Percentiles rank a stretch among this genome's conserved stretches.
phyloP scores from a whole-genome alignment of 805 yeast genomes.

The Babjeviella inositovora region DNA sequence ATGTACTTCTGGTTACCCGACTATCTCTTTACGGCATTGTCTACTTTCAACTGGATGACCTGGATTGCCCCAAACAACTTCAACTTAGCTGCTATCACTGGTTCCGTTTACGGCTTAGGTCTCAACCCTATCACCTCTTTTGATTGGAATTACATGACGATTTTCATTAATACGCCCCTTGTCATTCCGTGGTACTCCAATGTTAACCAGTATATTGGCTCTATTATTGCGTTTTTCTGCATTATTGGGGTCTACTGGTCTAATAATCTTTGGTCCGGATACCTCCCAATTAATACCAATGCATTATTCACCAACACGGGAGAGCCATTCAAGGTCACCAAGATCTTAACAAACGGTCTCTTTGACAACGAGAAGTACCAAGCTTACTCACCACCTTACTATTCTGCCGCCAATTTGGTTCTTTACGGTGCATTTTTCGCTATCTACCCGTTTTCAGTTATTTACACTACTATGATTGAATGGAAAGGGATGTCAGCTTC shows the following conservation, averaged over 20 bases:
- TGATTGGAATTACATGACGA: constrained; percentile 22
- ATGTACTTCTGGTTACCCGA: constrained; percentile 27
- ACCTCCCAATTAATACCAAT: constrained; percentile 33
- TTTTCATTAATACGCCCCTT: constrained; percentile 9
- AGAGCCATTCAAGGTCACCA: constrained; percentile 19
- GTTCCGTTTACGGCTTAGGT: constrained; percentile 16
- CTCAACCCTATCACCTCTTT: constrained; percentile 27
- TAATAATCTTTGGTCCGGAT: constrained; percentile 32
- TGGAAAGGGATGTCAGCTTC: constrained; percentile 22
- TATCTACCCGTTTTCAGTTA: constrained; percentile 36
- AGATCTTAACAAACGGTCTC: constrained; percentile 22
- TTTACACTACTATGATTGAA: constrained; percentile 28
- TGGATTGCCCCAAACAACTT: constrained; percentile 30
- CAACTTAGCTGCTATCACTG: constrained; percentile 12
- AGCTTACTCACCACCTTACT: constrained; percentile 50
- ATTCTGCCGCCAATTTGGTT: constrained; percentile 44
- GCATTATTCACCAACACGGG: constrained; percentile 27
- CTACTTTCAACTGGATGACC: constrained; percentile 35
- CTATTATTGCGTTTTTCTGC: constrained; percentile 5
- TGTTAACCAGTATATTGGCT: constrained; percentile 2
- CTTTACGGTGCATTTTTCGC: constrained; percentile 41
- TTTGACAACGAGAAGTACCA: constrained; percentile 31
- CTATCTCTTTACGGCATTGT: constrained; percentile 21
- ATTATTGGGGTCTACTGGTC: constrained; percentile 17
- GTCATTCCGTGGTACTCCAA: constrained; percentile 9